Evolutionary conservation across 805 yeast genomes (phyloP).

Genomic region (Yueomyces sp.): DNA sequence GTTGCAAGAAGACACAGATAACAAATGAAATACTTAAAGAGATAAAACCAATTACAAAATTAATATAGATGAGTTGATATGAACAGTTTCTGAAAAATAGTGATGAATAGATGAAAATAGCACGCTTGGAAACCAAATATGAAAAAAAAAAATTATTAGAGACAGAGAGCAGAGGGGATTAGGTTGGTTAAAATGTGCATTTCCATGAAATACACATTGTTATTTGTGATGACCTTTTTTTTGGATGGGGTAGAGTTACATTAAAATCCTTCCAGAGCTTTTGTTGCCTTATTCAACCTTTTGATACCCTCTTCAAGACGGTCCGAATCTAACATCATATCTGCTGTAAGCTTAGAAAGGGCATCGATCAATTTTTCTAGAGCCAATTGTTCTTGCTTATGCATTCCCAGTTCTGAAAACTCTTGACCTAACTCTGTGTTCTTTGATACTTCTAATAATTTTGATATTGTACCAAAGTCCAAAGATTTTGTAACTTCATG

Average conservation of each 20-base stretch:
- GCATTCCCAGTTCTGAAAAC: slow-evolving; percentile 58
- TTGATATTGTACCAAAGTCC: slow-evolving; percentile 24
- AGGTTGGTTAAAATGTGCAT: too few relatives aligned
- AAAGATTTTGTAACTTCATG: slow-evolving; percentile 4
- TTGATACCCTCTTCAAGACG: slow-evolving; percentile 73
- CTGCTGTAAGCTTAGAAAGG: slow-evolving; percentile 73
- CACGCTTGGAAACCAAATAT: too few relatives aligned
- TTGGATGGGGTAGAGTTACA: neutral
- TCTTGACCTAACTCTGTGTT: slow-evolving; percentile 37
- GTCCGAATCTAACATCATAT: slow-evolving; percentile 76
- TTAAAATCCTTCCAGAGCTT: slow-evolving; percentile 73
- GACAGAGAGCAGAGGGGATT: too few relatives aligned
- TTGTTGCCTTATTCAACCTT: slow-evolving; percentile 68
- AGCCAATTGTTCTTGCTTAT: slow-evolving; percentile 61
- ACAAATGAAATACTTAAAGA: too few relatives aligned
- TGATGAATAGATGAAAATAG: too few relatives aligned
- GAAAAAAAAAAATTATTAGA: too few relatives aligned
- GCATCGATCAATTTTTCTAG: slow-evolving; percentile 81
- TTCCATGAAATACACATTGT: too few relatives aligned
- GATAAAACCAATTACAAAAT: too few relatives aligned
- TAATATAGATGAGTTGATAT: too few relatives aligned
- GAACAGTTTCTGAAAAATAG: too few relatives aligned
- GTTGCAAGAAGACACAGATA: too few relatives aligned
- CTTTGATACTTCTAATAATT: slow-evolving; percentile 26
- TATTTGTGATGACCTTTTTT: too few relatives aligned